phyloP scores from a whole-genome alignment of 148 eudicot species.

The Amaranthus palmeri region DNA sequence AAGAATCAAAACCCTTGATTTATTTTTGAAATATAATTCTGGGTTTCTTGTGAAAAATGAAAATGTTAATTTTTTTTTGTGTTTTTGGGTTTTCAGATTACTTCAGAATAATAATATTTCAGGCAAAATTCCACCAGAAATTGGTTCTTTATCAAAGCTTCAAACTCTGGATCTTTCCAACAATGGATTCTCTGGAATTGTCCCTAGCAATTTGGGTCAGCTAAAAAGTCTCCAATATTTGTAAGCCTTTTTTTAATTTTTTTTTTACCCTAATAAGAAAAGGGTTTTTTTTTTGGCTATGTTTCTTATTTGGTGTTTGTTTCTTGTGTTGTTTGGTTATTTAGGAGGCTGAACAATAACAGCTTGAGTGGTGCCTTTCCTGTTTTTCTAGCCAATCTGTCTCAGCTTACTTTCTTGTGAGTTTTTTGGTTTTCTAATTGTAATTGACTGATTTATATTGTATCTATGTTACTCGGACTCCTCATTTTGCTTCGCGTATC shows the following conservation, averaged over 20 bases:
- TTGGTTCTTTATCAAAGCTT: slow-evolving; percentile 60
- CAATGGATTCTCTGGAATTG: slow-evolving; percentile 56
- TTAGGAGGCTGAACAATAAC: slow-evolving; percentile 87
- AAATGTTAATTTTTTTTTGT: not conserved
- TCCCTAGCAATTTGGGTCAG: slow-evolving; percentile 60
- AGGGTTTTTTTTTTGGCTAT: slow-evolving; percentile 11
- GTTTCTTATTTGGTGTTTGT: slow-evolving; percentile 15
- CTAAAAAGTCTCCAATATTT: slow-evolving; percentile 59
- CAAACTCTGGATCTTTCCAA: slow-evolving; percentile 87
- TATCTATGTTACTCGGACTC: too few species aligned
- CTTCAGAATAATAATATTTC: slow-evolving; percentile 88
- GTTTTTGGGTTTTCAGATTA: slow-evolving; percentile 34
- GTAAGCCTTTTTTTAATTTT: slow-evolving; percentile 33
- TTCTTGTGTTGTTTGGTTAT: slow-evolving; percentile 7
- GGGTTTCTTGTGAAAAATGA: slow-evolving; percentile 1
- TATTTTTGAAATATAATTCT: not conserved
- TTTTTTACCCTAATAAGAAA: not conserved
- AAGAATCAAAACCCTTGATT: slow-evolving; percentile 21
- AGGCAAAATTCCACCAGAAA: slow-evolving; percentile 70
- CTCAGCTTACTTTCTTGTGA: slow-evolving; percentile 95
- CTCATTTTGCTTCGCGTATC: too few species aligned
- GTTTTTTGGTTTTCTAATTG: slow-evolving; percentile 27
- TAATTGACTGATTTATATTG: not conserved
- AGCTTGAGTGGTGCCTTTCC: slow-evolving; percentile 79
- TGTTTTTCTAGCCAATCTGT: slow-evolving; percentile 52